Evolutionary conservation across 2,329 filamentous ascomycete species (phyloP), one percentile per base, ranked within the genome.

Genomic region (Pseudonectria foliicola): DNA sequence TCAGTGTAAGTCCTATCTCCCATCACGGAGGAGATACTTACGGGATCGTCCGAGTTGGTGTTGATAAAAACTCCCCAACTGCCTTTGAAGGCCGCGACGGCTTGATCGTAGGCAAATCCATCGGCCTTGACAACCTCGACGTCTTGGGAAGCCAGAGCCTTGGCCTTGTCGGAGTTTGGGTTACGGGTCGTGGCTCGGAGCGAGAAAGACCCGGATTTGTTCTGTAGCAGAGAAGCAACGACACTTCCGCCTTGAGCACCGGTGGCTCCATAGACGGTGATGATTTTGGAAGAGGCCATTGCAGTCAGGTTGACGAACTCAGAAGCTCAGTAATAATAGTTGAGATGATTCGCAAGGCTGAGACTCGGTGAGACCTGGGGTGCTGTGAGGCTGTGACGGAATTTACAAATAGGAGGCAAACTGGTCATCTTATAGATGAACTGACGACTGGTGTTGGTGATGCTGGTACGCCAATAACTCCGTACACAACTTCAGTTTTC

Each of bases 1-100:
- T n/a, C n/a, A n/a, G n/a, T n/a, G n/a, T n/a, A n/a, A n/a, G n/a
- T n/a, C n/a, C n/a, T n/a, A n/a, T n/a, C n/a, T n/a, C n/a, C n/a
- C n/a, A n/a, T n/a, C n/a, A n/a, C n/a, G n/a, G n/a, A n/a, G n/a
- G n/a, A n/a, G n/a, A n/a, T n/a, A 39, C 50, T 41, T 38, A 55
- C 52, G 35, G 52, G 44, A 41, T 58, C 55, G 30, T 55, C 51
- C 6, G 50, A 54, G 40, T 58, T 57, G 8, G 50, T 56, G 33
- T 60, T 60, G 35, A 52, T 45, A 38, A 60, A 60, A 7, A 54
- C 45, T 10, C 52, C 57, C 50, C 55, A 59, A 35, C 52, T 56
- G n/a, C 46, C 52, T 31, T 38, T 45, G 43, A 59, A 58, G 6
- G 55, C 56, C 10, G 43, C 41, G 11, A 46, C 6, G 8, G 55